Evolutionary conservation across 345 rosid species (phyloP).

Genomic region (Rubroshorea leprosula): DNA sequence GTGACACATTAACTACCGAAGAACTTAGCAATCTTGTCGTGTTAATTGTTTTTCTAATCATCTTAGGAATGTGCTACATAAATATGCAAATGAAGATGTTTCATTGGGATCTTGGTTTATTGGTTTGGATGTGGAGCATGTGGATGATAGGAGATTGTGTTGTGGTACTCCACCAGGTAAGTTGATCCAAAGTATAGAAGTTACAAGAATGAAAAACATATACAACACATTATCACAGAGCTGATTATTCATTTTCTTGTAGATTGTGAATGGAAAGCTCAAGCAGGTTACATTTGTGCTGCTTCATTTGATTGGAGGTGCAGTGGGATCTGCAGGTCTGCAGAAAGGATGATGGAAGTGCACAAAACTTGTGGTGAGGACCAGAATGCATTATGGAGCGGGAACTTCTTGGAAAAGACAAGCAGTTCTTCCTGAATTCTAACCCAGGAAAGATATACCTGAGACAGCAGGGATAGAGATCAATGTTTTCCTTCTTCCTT

Average conservation of each 20-base stretch:
- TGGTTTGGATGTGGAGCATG: conserved; percentile 53
- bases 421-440: conserved; percentile 14
- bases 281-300: conserved; percentile 49
- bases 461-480: neutral
- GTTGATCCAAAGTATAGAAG: neutral
- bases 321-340: conserved; percentile 79
- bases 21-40: neutral
- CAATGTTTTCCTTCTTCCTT: neutral
- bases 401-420: conserved; percentile 24
- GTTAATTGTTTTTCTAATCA: conserved; percentile 2
- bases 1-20: no score
- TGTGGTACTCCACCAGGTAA: conserved; percentile 82
- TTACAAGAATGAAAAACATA: no score
- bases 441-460: conserved; percentile 9
- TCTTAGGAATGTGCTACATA: conserved; percentile 53
- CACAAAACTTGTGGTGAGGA: conserved; percentile 66
- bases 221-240: neutral
- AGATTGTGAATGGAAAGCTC: conserved; percentile 73
- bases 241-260: conserved; percentile 1
- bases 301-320: conserved; percentile 90
- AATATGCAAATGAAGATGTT: conserved; percentile 61
- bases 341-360: conserved; percentile 56
- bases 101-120: conserved; percentile 60
- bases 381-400: conserved; percentile 44
- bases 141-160: conserved; percentile 55